Base-by-base conservation (phyloP, 371 early-diverging fungal species). In the Ordospora pajunii region DNA sequence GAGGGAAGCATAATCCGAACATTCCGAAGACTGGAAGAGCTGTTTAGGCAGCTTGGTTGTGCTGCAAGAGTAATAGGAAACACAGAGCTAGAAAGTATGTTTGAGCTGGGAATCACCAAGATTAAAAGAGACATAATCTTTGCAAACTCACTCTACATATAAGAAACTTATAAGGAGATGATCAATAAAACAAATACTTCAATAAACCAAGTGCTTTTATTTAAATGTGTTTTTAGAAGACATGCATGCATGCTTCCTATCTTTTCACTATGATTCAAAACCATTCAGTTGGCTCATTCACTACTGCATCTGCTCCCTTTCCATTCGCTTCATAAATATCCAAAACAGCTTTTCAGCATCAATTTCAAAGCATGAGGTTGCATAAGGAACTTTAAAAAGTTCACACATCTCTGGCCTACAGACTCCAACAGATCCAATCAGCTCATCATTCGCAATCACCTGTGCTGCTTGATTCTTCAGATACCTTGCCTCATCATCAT, bases 111-210 rank as follows among this genome's bases (percentile, higher is more conserved):
- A 3, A 94, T 94, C 73, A 88, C 86, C 73, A 89, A 90, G 84
- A 93, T 97, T 80, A 96, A 96, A 86, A 88, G 99, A 81, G 98
- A 96, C 78, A 97, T 97, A 85, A 91, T 97, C 44, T 99, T 97
- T 88, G 94, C 96, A 9, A 91, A 91, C 25, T 92, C 92, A 17
- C 87, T 97, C 76, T 97, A 95, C 80, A 86, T 95, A 75, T 95
- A 89, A 66, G 42, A 64, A 74, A 14, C 32, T 51, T n/a, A 51
- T 22, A 51, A 74, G 22, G 17, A 45, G 9, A 27, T 32, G 21
- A 23, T n/a, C n/a, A n/a, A n/a, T n/a, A 25, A 49, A 25, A 25
- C 14, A 6, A 67, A 23, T 32, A 19, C 12, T 66, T 66, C 22
- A 8, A 11, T 22, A 12, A 49, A 17, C 14, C 21, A 49, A 3